Percentiles rank a stretch among this genome's conserved stretches.
These are phyloP conservation scores for Venturia nashicola DNA, from an alignment of 2,329 filamentous ascomycete species.

Conservation along the genomic window DNA sequence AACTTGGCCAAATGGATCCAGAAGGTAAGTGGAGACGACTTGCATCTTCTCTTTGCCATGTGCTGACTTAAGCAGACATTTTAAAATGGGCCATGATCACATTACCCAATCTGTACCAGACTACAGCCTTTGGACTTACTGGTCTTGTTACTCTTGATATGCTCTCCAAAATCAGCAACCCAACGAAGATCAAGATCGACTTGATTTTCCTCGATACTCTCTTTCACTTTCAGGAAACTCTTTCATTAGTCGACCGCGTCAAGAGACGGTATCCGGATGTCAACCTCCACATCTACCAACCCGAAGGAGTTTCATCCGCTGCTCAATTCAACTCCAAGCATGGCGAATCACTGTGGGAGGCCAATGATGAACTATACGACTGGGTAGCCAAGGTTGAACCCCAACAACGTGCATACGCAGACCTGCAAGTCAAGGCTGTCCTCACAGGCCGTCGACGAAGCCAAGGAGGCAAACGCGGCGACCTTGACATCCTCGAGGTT, in stretches of 20 bases:
- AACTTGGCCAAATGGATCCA: slow-evolving; percentile 77
- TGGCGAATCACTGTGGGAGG: slow-evolving; percentile 74
- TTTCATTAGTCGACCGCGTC: slow-evolving; percentile 50
- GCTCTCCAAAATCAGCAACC: slow-evolving; percentile 60
- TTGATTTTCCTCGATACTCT: slow-evolving; percentile 44
- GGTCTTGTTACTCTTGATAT: slow-evolving; percentile 45
- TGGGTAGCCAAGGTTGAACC: slow-evolving; percentile 97
- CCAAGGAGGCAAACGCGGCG: slow-evolving; percentile 84
- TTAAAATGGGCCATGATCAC: slow-evolving; percentile 85
- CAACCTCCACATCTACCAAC: slow-evolving; percentile 81
- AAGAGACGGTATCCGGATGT: slow-evolving; percentile 64
- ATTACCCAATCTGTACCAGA: slow-evolving; percentile 67
- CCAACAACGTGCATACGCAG: slow-evolving; percentile 76
- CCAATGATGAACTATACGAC: slow-evolving; percentile 82
- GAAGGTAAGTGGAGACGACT: slow-evolving; percentile 38
- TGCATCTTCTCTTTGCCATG: slow-evolving; percentile 5
- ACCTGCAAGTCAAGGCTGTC: slow-evolving; percentile 79
- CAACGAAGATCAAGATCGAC: slow-evolving; percentile 41
- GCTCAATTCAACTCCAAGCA: slow-evolving; percentile 73
- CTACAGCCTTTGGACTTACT: slow-evolving; percentile 38
- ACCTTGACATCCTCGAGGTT: slow-evolving; percentile 82
- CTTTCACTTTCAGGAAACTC: slow-evolving; percentile 39
- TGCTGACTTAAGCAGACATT: slow-evolving; percentile 45
- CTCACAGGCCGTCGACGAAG: slow-evolving; percentile 84
- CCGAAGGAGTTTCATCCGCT: slow-evolving; percentile 58